phyloP scores from a whole-genome alignment of 2,329 filamentous ascomycete species.

The Fusarium sp. region DNA sequence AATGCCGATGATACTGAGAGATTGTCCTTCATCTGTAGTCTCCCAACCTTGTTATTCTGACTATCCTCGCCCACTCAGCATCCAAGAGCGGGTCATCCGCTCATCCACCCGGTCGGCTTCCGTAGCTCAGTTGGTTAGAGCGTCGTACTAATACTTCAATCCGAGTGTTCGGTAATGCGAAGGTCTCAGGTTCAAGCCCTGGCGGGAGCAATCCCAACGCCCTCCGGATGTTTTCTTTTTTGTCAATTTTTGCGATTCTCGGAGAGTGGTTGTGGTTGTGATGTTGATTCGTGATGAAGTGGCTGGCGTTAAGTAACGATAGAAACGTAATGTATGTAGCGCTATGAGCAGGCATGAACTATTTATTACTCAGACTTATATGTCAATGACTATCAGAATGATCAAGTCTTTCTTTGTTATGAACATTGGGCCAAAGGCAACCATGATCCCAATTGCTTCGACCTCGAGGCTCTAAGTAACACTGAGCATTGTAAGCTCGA shows the following conservation, averaged over 20 bases:
- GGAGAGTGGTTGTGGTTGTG: neutral
- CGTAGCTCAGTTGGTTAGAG: constrained; percentile 39
- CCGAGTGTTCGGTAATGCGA: constrained; percentile 22
- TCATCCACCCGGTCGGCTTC: constrained; percentile 32
- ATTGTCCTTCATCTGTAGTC: neutral
- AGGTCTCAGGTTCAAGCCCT: constrained; percentile 30
- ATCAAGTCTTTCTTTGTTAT: neutral
- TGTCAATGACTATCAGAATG: neutral
- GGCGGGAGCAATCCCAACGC: constrained; percentile 27
- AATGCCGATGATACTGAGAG: neutral
- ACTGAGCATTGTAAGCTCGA: neutral
- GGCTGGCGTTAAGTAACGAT: neutral
- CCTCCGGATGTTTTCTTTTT: constrained; percentile 22
- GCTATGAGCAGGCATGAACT: neutral
- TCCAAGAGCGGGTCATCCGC: constrained; percentile 29
- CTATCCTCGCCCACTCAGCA: neutral
- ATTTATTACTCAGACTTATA: neutral
- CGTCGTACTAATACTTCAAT: constrained; percentile 29
- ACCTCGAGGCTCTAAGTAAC: neutral
- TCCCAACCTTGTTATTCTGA: neutral
- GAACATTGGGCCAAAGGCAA: neutral
- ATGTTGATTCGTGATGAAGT: neutral
- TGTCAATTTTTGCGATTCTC: neutral
- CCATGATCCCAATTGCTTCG: neutral
- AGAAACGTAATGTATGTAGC: neutral